Evolutionary conservation across 306 rosid species (phyloP).

Genomic region (Quercus ilex): DNA sequence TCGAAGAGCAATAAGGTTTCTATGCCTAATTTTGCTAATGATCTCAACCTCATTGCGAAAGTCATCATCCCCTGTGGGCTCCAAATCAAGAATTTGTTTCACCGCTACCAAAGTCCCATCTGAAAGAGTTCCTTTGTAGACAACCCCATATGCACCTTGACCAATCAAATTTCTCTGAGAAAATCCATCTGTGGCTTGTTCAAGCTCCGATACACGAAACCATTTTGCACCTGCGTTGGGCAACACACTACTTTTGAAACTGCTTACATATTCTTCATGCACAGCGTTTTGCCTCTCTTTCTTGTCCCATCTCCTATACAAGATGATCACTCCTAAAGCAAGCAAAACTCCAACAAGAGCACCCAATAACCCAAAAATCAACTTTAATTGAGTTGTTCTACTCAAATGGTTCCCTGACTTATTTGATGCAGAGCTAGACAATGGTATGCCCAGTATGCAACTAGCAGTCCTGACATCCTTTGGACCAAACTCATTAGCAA

Average conservation of each 20-base stretch:
- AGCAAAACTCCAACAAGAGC: slow-evolving; percentile 39
- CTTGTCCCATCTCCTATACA: slow-evolving; percentile 42
- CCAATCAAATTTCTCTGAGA: slow-evolving; percentile 63
- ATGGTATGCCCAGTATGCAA: slow-evolving; percentile 55
- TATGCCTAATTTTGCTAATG: slow-evolving; percentile 74
- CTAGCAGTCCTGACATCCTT: slow-evolving; percentile 40
- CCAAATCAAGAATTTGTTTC: slow-evolving; percentile 56
- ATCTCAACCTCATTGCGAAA: slow-evolving; percentile 74
- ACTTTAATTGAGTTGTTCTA: slow-evolving; percentile 24
- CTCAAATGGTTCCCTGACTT: slow-evolving; percentile 14
- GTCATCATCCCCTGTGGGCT: slow-evolving; percentile 66
- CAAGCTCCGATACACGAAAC: slow-evolving; percentile 67
- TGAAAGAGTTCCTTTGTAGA: slow-evolving; percentile 63
- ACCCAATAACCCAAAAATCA: slow-evolving; percentile 50
- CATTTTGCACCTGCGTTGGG: slow-evolving; percentile 65
- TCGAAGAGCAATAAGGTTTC: slow-evolving; percentile 65
- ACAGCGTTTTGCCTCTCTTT: slow-evolving; percentile 28
- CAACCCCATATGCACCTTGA: slow-evolving; percentile 72
- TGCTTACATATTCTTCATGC: slow-evolving; percentile 43
- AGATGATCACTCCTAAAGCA: slow-evolving; percentile 21
- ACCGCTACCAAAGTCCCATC: slow-evolving; percentile 64
- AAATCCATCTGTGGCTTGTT: slow-evolving; percentile 60
- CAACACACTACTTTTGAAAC: slow-evolving; percentile 45
- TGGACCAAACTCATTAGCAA: slow-evolving; percentile 64
- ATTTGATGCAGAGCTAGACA: slow-evolving; percentile 24